These are phyloP conservation scores for Hypholoma fasciculare DNA, from an alignment of 768 basidiomycete genomes.

Conservation along the genomic window DNA sequence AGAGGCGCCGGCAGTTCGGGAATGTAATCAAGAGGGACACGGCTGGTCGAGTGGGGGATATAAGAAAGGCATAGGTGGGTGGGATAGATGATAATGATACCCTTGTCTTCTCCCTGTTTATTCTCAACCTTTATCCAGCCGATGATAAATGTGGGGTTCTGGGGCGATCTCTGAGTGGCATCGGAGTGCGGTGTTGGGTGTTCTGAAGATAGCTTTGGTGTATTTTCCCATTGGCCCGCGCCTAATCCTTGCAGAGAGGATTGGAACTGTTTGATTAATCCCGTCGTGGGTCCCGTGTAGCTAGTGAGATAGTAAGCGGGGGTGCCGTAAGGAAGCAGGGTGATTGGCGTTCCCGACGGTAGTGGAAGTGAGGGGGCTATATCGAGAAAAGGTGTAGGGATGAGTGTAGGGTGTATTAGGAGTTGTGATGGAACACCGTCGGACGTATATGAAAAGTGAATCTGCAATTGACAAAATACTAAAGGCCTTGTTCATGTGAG, in stretches of 20 bases:
- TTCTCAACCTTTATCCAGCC: slow-evolving; percentile 78
- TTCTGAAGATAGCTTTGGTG: background rate
- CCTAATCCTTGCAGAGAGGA: slow-evolving; percentile 65
- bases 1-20: slow-evolving; percentile 68
- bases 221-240: slow-evolving; percentile 48
- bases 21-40: slow-evolving; percentile 47
- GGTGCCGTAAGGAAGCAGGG: slow-evolving; percentile 66
- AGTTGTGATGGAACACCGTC: slow-evolving; percentile 37
- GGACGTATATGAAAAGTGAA: slow-evolving; percentile 39
- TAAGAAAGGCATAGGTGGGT: slow-evolving; percentile 53
- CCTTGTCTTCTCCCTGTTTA: slow-evolving; percentile 80
- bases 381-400: slow-evolving; percentile 58
- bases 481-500: slow-evolving; percentile 47
- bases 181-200: background rate
- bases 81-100: slow-evolving; percentile 75
- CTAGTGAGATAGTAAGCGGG: slow-evolving; percentile 73
- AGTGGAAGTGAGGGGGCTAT: slow-evolving; percentile 44
- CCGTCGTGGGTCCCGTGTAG: slow-evolving; percentile 69
- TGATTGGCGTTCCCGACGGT: slow-evolving; percentile 64
- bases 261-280: slow-evolving; percentile 61
- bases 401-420: slow-evolving; percentile 65
- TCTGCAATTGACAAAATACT: slow-evolving; percentile 58
- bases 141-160: slow-evolving; percentile 48
- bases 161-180: slow-evolving; percentile 3
- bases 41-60: slow-evolving; percentile 35